These are phyloP conservation scores for Podospora didyma DNA, from an alignment of 495 filamentous ascomycete genomes.

Conservation along the genomic window DNA sequence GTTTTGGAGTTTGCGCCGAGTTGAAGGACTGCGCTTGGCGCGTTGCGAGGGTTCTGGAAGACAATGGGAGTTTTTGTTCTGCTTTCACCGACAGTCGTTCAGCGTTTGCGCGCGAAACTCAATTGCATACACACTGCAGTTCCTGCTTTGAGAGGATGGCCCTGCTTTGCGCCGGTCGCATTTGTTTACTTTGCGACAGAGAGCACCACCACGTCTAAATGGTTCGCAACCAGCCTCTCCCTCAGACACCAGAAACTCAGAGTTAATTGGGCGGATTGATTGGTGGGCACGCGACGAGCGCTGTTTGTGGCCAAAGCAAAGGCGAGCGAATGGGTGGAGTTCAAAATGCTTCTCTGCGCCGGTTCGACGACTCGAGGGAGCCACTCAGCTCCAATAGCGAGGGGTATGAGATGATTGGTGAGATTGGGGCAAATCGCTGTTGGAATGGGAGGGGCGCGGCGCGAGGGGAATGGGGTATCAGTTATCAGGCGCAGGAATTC, in stretches of 20 bases:
- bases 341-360: slow-evolving; percentile 9
- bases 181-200: slow-evolving; percentile 30
- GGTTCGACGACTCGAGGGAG: slow-evolving; percentile 27
- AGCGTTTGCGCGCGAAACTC: not conserved
- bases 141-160: not conserved
- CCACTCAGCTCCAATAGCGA: slow-evolving; percentile 32
- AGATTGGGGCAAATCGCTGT: slow-evolving; percentile 15
- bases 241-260: not conserved
- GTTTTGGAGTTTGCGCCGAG: not conserved
- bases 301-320: slow-evolving; percentile 15
- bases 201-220: not conserved
- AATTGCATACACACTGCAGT: not conserved
- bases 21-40: no score
- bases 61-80: no score
- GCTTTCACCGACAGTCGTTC: no score
- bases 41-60: no score
- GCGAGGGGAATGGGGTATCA: not conserved
- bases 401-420: slow-evolving; percentile 38
- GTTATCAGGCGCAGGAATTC: not conserved
- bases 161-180: not conserved
- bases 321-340: slow-evolving; percentile 33
- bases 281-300: slow-evolving; percentile 15
- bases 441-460: slow-evolving; percentile 2
- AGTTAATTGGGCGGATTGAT: slow-evolving; percentile 36
- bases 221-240: slow-evolving; percentile 18